Conservation (phyloP, 164 flowering plant genomes). For the Annona squamosa region DNA sequence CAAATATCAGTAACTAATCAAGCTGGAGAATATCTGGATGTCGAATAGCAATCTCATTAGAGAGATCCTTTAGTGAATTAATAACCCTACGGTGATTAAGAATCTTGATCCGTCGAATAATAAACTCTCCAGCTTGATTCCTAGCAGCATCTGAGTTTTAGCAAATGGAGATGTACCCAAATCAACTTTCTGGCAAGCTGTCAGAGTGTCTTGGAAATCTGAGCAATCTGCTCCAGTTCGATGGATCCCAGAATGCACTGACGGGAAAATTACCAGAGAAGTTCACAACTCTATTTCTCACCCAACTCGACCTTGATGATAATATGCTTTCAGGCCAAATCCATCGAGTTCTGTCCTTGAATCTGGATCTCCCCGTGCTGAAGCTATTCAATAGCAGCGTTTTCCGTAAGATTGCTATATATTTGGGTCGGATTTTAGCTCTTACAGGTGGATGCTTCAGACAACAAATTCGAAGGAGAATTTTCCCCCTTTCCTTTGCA, state of each 20-base stretch:
- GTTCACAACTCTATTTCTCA: slow-evolving; percentile 35
- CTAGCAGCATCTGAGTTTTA: slow-evolving; percentile 36
- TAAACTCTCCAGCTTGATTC: slow-evolving; percentile 44
- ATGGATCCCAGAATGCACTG: slow-evolving; percentile 55
- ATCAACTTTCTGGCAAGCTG: slow-evolving; percentile 47
- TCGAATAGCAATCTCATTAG: slow-evolving; percentile 38
- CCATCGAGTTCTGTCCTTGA: slow-evolving; percentile 36
- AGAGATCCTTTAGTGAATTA: slow-evolving; percentile 45
- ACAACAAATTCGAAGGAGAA: slow-evolving; percentile 49
- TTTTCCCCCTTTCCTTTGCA: slow-evolving; percentile 49
- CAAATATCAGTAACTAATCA: slow-evolving; percentile 29
- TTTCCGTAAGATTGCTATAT: slow-evolving; percentile 44
- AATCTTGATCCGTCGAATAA: slow-evolving; percentile 49
- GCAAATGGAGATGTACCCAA: slow-evolving; percentile 41
- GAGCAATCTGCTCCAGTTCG: slow-evolving; percentile 28
- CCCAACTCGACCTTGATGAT: slow-evolving; percentile 49
- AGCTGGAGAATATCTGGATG: slow-evolving; percentile 28
- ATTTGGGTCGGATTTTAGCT: slow-evolving; percentile 48
- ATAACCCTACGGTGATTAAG: slow-evolving; percentile 25
- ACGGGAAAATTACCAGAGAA: slow-evolving; percentile 46
- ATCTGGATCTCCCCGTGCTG: slow-evolving; percentile 29
- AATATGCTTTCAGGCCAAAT: slow-evolving; percentile 47
- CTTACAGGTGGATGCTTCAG: slow-evolving; percentile 48
- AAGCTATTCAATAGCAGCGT: slow-evolving; percentile 61
- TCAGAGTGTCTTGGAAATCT: slow-evolving; percentile 49